Evolutionary conservation across 1,284 basidiomycete species (phyloP).

Genomic region (Coniferiporia weirii): DNA sequence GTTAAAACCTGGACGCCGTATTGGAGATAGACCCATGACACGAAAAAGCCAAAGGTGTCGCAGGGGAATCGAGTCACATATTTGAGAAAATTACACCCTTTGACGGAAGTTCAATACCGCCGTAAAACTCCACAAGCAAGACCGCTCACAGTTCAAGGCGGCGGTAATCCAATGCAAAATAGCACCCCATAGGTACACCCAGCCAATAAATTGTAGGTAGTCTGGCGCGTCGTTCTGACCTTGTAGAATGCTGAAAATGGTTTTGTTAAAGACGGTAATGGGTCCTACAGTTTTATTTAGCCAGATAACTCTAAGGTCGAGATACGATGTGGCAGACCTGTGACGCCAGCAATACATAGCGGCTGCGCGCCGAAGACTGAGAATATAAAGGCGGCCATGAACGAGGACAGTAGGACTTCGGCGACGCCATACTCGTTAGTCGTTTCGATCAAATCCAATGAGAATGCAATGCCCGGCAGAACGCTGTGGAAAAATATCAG

Average conservation of each 20-base stretch:
- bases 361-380: conserved; percentile 89
- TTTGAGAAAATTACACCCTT: conserved; percentile 78
- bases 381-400: conserved; percentile 91
- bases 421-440: conserved; percentile 87
- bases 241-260: conserved; percentile 76
- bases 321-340: conserved; percentile 45
- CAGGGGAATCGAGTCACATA: conserved; percentile 91
- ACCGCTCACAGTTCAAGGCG: conserved; percentile 66
- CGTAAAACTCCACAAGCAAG: not conserved
- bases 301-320: not conserved
- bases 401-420: conserved; percentile 77
- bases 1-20: conserved; percentile 83
- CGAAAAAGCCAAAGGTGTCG: conserved; percentile 93
- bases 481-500: conserved; percentile 41
- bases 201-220: conserved; percentile 86
- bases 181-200: conserved; percentile 92
- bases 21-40: conserved; percentile 85
- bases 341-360: conserved; percentile 90
- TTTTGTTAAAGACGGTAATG: conserved; percentile 90
- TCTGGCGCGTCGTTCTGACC: conserved; percentile 53
- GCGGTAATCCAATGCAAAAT: conserved; percentile 90
- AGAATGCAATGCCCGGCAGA: conserved; percentile 89
- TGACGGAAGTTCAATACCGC: conserved; percentile 14
- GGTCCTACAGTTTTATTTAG: conserved; percentile 47
- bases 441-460: conserved; percentile 89